Evolutionary conservation across 305 asterid species (phyloP).

Genomic region (Striga hermonthica): DNA sequence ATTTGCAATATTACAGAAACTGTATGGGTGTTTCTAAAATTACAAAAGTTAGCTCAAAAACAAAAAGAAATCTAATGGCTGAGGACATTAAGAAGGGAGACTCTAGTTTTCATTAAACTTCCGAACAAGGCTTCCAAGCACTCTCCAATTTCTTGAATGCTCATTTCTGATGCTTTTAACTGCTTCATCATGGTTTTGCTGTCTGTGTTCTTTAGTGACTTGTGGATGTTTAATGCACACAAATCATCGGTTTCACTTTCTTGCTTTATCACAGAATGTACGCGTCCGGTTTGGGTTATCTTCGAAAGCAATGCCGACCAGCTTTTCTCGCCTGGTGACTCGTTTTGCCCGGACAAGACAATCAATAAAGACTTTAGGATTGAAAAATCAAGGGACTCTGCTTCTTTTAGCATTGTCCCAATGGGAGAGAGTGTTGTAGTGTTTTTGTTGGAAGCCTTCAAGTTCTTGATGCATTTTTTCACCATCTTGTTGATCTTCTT

Average conservation of each 20-base stretch:
- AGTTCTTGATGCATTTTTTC: slow-evolving; percentile 29
- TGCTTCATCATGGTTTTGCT: slow-evolving; percentile 25
- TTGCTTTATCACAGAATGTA: slow-evolving; percentile 14
- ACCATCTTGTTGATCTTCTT: slow-evolving; percentile 35
- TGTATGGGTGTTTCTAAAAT: too few relatives aligned
- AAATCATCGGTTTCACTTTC: too few relatives aligned
- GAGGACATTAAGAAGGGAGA: slow-evolving; percentile 29
- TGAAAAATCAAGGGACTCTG: slow-evolving; percentile 26
- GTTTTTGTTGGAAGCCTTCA: slow-evolving; percentile 28
- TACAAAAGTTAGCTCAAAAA: too few relatives aligned
- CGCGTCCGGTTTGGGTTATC: slow-evolving; percentile 21
- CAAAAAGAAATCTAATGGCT: too few relatives aligned
- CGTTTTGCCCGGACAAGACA: slow-evolving; percentile 21
- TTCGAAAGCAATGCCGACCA: slow-evolving; percentile 41
- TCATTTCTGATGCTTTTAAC: slow-evolving; percentile 23
- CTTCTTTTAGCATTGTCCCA: slow-evolving; percentile 31
- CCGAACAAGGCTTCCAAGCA: slow-evolving; percentile 29
- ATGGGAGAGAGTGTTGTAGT: slow-evolving; percentile 21
- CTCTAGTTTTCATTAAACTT: slow-evolving; percentile 27
- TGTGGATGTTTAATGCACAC: slow-evolving; percentile 20
- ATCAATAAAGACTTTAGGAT: slow-evolving; percentile 23
- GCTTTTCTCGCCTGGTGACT: slow-evolving; percentile 29
- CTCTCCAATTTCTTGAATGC: slow-evolving; percentile 34
- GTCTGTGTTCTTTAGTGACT: slow-evolving; percentile 8
- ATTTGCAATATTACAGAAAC: too few relatives aligned